Evolutionary conservation across 2,329 filamentous ascomycete species (phyloP), one percentile per base, ranked within the genome.

Genomic region (Metarhizium anisopliae): DNA sequence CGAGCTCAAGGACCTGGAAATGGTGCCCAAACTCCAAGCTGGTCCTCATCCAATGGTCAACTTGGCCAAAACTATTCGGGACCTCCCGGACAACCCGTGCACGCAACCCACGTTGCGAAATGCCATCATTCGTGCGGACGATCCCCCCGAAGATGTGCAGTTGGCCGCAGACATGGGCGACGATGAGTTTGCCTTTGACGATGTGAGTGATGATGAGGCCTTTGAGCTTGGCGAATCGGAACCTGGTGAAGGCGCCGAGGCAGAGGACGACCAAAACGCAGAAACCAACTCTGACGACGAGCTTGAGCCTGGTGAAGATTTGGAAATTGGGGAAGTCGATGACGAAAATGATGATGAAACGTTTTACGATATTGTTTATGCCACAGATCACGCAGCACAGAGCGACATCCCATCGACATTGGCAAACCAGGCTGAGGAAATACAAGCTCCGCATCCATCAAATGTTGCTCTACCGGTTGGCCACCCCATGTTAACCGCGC

Each of bases 61-160:
- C 45, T 53, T 70, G 18, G 59, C 59, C 43, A 60, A 56, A 20
- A 59, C 62, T 20, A 56, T 70, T 40, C 55, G 53, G 6, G 58
- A 59, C 8, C 58, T 70, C 32, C 64, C 66, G 4, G 64, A 68
- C 11, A 71, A 72, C 47, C 69, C 70, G 3, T 66, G 67, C 50
- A 11, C 32, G 13, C 45, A 14, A 38, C 36, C 53, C 10, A 13
- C 36, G 4, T 11, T 51, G 3, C 18, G 29, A n/a, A 11, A 11
- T 30, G 7, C 20, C 16, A 2, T 32, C 4, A 10, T 16, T 45
- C 47, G 29, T 20, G 32, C n/a, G 14, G 38, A 36, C 16, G 36
- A 43, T 16, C 42, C 29, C 1, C 7, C 35, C 25, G 51, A 30
- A 16, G 45, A 30, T 49, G 20, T 49, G 13, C n/a, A 49, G 18